These are phyloP conservation scores for Teratosphaeria viscida DNA, from an alignment of 2,329 filamentous ascomycete genomes.

Conservation along the genomic window DNA sequence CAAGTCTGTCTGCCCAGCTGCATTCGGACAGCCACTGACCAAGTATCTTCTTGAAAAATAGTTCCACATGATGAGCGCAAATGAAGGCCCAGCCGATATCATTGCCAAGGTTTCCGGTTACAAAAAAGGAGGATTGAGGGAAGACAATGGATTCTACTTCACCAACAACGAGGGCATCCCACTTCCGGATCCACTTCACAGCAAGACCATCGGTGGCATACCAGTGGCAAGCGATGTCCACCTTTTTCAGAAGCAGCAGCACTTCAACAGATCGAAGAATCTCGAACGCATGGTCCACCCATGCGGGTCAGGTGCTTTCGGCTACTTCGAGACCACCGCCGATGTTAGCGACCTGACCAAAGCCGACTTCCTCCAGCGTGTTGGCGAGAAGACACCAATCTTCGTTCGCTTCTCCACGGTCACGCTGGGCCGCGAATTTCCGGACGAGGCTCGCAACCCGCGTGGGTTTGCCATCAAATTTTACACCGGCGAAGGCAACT, in stretches of 20 bases:
- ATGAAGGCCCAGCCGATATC: conserved; percentile 44
- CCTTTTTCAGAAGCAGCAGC: conserved; percentile 46
- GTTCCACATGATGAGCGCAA: conserved; percentile 35
- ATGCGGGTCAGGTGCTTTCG: conserved; percentile 35
- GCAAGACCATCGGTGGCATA: conserved; percentile 44
- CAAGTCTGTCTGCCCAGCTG: background rate
- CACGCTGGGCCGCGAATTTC: conserved; percentile 33
- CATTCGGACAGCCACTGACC: background rate
- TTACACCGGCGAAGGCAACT: conserved; percentile 39
- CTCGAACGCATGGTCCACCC: conserved; percentile 31
- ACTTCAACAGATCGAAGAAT: conserved; percentile 46
- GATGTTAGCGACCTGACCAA: conserved; percentile 28
- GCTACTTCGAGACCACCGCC: conserved; percentile 36
- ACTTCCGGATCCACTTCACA: conserved; percentile 40
- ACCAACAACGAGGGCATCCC: conserved; percentile 47
- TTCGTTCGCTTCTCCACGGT: conserved; percentile 39
- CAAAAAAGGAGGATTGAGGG: conserved; percentile 35
- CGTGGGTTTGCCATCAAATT: conserved; percentile 43
- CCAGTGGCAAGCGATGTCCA: conserved; percentile 42
- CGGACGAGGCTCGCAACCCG: conserved; percentile 37
- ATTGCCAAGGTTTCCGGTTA: conserved; percentile 42
- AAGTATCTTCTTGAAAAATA: background rate
- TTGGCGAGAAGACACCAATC: conserved; percentile 33
- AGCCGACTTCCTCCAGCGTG: conserved; percentile 32
- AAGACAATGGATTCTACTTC: conserved; percentile 43